Base-by-base conservation (phyloP, 2,329 filamentous ascomycete genomes). In the Raffaelea deltoideospora region DNA sequence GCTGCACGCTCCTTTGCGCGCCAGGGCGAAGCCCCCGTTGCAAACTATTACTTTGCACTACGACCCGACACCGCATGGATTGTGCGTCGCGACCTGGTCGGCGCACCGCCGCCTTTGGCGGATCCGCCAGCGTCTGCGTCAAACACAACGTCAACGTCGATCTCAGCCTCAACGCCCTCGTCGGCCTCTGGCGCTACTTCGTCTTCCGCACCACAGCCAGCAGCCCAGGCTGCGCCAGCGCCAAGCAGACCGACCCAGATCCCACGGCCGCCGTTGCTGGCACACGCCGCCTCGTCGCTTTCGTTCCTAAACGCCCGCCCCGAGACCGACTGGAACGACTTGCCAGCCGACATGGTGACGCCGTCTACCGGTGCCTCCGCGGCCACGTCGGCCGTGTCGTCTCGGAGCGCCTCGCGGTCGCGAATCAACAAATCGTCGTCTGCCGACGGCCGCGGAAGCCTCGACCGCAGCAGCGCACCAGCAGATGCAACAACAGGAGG, bases 281-380 rank as follows among this genome's bases (percentile, higher is more conserved):
- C n/a, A n/a, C n/a, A n/a, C n/a, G n/a, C n/a, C n/a, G 11, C 33
- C 1, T 7, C 34, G 26, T 48, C 52, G 18, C 53, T 59, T 33
- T 76, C 72, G 1, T 78, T 65, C 50, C 73, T 77, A 52, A 76
- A 70, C 40, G 53, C 60, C 45, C 61, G 72, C 7, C 67, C 74
- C 3, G 65, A 69, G 17, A 70, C 56, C 22, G 74, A 78, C 49
- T 79, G 74, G 74, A 79, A 79, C 53, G 74, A 79, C 48, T 48
- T 79, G 10, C 74, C 74, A 0, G 59, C 62, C 10, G 73, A 78
- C 35, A 75, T 77, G 69, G 53, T 66, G 10, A 48, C 53, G 17
- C 40, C 51, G 3, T 13, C 28, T 2, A 34, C 41, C 8, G 17
- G 34, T 4, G 23, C 33, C 6, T 43, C 40, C 1, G 37, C 35